Conservation (phyloP, 345 rosid genomes). For the Eutrema heterophyllum region DNA sequence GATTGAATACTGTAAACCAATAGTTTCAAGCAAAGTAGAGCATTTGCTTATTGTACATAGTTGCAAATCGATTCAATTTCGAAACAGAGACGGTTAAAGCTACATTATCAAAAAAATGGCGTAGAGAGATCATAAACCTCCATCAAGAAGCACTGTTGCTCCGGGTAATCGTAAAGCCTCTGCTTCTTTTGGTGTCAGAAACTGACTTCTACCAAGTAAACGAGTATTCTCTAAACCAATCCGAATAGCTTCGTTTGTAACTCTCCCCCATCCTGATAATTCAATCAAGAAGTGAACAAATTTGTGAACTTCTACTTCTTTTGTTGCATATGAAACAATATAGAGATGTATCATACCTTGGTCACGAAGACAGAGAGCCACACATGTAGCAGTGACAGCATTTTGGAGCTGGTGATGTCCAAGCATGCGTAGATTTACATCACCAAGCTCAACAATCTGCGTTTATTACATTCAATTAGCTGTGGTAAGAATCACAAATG, state of each 20-base stretch:
- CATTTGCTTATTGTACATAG: not conserved
- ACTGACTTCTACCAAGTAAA: constrained; percentile 85
- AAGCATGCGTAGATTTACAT: constrained; percentile 59
- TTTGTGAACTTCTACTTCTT: too few relatives aligned
- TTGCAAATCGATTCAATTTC: not conserved
- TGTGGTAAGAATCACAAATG: not conserved
- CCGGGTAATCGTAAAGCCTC: not conserved
- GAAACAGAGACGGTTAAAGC: not conserved
- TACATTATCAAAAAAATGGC: not conserved
- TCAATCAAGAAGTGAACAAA: constrained; percentile 13
- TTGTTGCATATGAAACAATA: not conserved
- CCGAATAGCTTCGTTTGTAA: constrained; percentile 64
- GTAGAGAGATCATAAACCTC: not conserved
- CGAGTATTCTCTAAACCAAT: constrained; percentile 69
- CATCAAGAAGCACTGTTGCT: too few relatives aligned
- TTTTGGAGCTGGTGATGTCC: constrained; percentile 92
- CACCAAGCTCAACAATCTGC: constrained; percentile 62
- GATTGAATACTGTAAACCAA: not conserved
- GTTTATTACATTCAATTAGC: not conserved
- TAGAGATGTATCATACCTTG: constrained; percentile 42
- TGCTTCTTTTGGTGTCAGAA: constrained; percentile 54
- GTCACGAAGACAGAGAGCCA: not conserved
- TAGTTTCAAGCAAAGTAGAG: not conserved
- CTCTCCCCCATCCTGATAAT: constrained; percentile 54
- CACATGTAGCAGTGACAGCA: constrained; percentile 23